Base-by-base conservation (phyloP, 2,329 filamentous ascomycete species). In the Aspergillus pseudoterreus region DNA sequence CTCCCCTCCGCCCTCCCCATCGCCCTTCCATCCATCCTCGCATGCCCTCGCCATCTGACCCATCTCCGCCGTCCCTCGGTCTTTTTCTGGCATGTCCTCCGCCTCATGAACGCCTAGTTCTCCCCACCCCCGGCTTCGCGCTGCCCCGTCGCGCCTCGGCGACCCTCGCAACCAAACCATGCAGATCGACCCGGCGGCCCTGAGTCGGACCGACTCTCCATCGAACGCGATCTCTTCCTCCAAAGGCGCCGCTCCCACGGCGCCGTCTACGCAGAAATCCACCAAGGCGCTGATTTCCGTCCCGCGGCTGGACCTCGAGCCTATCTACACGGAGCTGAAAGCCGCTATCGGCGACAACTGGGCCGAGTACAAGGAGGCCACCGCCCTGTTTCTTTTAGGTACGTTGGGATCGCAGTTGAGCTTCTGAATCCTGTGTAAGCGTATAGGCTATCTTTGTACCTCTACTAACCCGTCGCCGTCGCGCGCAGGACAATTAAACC, bases 231-330 rank as follows among this genome's bases (percentile, higher is more conserved):
- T 64, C 30, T 46, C 65, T 19, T 54, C 67, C 46, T 62, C 64
- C 27, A 73, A 73, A 52, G 56, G 59, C 32, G 58, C 64, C 36
- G 60, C 63, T 45, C 52, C 63, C 22, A 64, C 60, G 44, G 58
- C 60, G 35, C 52, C 67, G 15, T 56, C 69, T 14, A 63, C 66
- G n/a, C 64, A 77, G 56, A 79, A 79, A 53, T 73, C 76, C 44
- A 75, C 75, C 47, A 80, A 79, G 60, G 71, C 74, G 24, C 66
- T 76, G 50, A 75, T 76, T 47, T 75, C 75, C n/a, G 77, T 81
- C 21, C 82, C 81, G 57, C 79, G 83, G 55, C 76, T 86, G 50
- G 83, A 86, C 59, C 70, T 84, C 47, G 83, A 86, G 63, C 81
- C 82, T 22, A 73, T 84, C 46, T 85, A 86, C 63, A 78, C 80